A percentile compares a stretch with the other conserved stretches of the same genome.
phyloP scores from a whole-genome alignment of 2,329 filamentous ascomycete species.

The Exophiala aquamarina region DNA sequence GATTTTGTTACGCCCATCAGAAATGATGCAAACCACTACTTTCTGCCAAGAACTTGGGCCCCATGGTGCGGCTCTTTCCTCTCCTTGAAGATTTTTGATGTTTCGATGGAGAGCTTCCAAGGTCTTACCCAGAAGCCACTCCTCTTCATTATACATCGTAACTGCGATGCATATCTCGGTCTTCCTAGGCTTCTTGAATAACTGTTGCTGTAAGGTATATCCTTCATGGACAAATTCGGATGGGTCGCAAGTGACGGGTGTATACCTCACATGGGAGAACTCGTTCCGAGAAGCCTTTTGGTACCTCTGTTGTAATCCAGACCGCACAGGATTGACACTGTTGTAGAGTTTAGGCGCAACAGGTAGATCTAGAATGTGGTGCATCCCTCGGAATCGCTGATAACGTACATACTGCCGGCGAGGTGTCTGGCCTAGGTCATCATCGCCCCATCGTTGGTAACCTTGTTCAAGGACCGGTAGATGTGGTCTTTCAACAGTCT shows the following conservation, averaged over 20 bases:
- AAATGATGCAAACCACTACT: constrained; percentile 97
- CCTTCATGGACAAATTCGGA: constrained; percentile 82
- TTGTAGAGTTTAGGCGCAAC: no score
- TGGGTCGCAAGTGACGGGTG: constrained; percentile 91
- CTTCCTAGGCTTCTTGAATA: constrained; percentile 88
- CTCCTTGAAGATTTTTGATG: constrained; percentile 94
- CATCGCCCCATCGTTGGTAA: no score
- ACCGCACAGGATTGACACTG: no score
- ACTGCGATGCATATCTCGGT: constrained; percentile 95
- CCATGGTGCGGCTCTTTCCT: constrained; percentile 94
- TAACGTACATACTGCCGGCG: no score
- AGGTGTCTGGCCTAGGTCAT: no score
- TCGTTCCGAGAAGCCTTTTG: no score
- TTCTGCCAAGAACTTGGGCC: constrained; percentile 99
- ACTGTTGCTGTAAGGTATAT: constrained; percentile 85
- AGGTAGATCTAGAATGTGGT: no score
- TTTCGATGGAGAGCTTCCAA: constrained; percentile 99
- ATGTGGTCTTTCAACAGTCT: no score
- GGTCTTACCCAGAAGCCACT: constrained; percentile 90
- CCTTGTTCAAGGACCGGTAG: no score
- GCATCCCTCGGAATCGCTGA: no score
- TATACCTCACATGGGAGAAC: constrained; percentile 78
- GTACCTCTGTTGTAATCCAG: no score
- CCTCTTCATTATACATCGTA: constrained; percentile 99
- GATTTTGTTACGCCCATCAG: constrained; percentile 95